Evolutionary conservation across 257 asterid species (phyloP).

Genomic region (Primulina tabacum): DNA sequence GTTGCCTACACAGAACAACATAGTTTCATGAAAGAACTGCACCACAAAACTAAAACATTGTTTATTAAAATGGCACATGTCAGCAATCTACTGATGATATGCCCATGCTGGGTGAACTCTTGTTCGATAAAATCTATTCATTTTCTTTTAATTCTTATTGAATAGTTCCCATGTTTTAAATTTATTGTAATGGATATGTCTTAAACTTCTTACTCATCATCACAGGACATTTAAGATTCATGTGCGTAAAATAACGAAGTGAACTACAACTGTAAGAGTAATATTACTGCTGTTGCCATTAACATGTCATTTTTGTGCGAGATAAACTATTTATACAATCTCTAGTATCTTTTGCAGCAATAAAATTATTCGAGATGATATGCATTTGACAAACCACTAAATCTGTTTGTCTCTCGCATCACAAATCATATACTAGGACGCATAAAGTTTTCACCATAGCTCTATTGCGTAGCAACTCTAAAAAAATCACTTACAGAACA

Average conservation of each 20-base stretch:
- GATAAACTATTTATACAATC: not conserved
- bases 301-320: not conserved
- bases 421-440: not conserved
- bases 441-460: not conserved
- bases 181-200: not conserved
- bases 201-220: not conserved
- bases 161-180: not conserved
- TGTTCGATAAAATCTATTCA: not conserved
- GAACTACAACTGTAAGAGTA: not conserved
- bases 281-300: not conserved
- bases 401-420: not conserved
- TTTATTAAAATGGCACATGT: too few relatives aligned
- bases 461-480: not conserved
- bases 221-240: not conserved
- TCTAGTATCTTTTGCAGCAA: not conserved
- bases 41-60: not conserved
- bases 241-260: not conserved
- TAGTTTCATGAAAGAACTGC: not conserved
- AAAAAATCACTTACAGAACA: conserved; percentile 72
- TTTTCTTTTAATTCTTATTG: too few relatives aligned
- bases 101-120: not conserved
- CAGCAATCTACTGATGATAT: not conserved
- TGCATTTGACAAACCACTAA: not conserved
- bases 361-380: not conserved
- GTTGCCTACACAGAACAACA: conserved; percentile 59